Percentiles rank a stretch among this genome's conserved stretches.
Evolutionary conservation across 306 rosid genomes (phyloP).

Genomic region (Begonia peltatifolia): DNA sequence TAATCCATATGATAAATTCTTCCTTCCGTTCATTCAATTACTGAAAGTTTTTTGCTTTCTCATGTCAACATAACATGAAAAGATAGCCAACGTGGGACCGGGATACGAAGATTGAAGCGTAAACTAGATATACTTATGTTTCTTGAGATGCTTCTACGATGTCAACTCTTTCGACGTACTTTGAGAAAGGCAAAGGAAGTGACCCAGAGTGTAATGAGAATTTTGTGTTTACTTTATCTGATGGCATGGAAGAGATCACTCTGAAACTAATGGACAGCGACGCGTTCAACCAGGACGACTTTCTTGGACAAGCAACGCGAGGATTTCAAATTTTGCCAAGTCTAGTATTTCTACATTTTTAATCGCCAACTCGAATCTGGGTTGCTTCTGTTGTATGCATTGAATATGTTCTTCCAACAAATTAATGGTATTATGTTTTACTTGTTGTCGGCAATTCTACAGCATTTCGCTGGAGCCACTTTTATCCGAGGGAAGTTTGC

Average conservation of each 20-base stretch:
- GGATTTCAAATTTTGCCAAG: conserved; percentile 3
- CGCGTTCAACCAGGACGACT: conserved; percentile 23
- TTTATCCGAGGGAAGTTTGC: conserved; percentile 36
- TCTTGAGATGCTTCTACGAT: too few species aligned
- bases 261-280: conserved; percentile 67
- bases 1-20: too few species aligned
- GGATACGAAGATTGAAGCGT: too few species aligned
- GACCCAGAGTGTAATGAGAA: conserved; percentile 68
- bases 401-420: too few species aligned
- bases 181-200: conserved; percentile 45
- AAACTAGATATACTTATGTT: too few species aligned
- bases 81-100: too few species aligned
- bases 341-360: background rate
- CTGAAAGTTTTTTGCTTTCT: too few species aligned
- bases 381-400: background rate
- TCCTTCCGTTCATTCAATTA: too few species aligned
- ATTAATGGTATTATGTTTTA: too few species aligned
- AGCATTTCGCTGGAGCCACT: conserved; percentile 44
- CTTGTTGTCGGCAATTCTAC: background rate
- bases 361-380: background rate
- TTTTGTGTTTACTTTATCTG: conserved; percentile 47
- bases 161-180: too few species aligned
- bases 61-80: too few species aligned
- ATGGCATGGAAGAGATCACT: conserved; percentile 32
- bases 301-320: conserved; percentile 60